Evolutionary conservation across 495 filamentous ascomycete genomes (phyloP).

Genomic region (Penicillium cinerascens): DNA sequence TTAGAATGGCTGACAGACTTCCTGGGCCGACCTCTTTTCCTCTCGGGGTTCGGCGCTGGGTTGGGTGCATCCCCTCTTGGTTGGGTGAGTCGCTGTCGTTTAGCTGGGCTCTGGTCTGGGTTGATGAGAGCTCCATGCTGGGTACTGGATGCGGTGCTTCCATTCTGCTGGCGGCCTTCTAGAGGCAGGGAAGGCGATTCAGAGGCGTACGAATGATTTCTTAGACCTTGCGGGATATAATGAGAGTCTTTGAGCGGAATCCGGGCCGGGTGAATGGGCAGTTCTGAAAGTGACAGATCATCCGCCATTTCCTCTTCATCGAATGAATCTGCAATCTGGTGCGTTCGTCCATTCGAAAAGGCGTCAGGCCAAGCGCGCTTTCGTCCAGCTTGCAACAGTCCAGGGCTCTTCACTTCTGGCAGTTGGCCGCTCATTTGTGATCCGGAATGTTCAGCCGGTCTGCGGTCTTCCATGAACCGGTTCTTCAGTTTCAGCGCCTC

Average conservation of each 20-base stretch:
- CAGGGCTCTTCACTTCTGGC: slow-evolving; percentile 38
- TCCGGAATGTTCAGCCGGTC: slow-evolving; percentile 6
- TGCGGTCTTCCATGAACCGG: slow-evolving; percentile 35
- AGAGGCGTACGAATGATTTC: neutral
- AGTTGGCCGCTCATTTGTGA: slow-evolving; percentile 14
- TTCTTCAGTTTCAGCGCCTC: slow-evolving; percentile 44
- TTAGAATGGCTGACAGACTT: slow-evolving; percentile 27
- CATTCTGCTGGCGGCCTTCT: slow-evolving; percentile 8
- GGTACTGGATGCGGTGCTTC: neutral
- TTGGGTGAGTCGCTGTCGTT: slow-evolving; percentile 33
- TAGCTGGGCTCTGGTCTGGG: slow-evolving; percentile 21
- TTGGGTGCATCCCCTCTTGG: neutral
- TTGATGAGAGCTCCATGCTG: neutral
- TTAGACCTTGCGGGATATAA: neutral
- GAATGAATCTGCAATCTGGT: slow-evolving; percentile 37
- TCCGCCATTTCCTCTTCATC: slow-evolving; percentile 37
- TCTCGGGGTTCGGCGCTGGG: slow-evolving; percentile 8
- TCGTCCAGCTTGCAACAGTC: slow-evolving; percentile 35
- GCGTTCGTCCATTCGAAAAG: slow-evolving; percentile 22
- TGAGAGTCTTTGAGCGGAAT: slow-evolving; percentile 27
- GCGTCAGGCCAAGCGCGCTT: slow-evolving; percentile 39
- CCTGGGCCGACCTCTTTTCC: slow-evolving; percentile 30
- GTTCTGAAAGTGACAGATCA: slow-evolving; percentile 25
- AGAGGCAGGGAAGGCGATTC: slow-evolving; percentile 12
- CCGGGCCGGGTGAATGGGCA: slow-evolving; percentile 17